These are phyloP conservation scores for Acanthochlamys bracteata DNA, from an alignment of 106 monocot genomes.

Conservation along the genomic window DNA sequence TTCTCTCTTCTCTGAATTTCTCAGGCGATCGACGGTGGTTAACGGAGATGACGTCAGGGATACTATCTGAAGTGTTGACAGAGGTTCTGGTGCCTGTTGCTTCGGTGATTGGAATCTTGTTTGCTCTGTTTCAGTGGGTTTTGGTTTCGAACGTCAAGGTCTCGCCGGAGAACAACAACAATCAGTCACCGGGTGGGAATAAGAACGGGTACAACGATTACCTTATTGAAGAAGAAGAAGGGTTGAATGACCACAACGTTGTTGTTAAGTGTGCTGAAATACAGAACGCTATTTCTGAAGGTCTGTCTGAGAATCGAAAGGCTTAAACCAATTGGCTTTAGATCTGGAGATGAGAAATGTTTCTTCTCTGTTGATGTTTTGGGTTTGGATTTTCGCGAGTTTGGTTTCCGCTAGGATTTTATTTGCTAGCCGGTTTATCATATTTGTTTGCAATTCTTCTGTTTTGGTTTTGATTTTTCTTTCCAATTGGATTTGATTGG, in stretches of 20 bases:
- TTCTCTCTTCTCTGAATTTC: not conserved
- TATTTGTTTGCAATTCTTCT: too few relatives aligned
- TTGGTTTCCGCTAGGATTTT: not conserved
- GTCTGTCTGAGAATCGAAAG: slow-evolving; percentile 12
- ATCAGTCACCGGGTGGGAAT: slow-evolving; percentile 3
- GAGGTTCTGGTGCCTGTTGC: slow-evolving; percentile 75
- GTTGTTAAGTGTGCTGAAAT: slow-evolving; percentile 86
- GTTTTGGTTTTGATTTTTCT: too few relatives aligned
- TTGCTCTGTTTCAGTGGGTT: slow-evolving; percentile 69
- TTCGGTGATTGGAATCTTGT: slow-evolving; percentile 65
- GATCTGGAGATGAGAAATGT: not conserved
- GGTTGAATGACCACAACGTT: slow-evolving; percentile 64
- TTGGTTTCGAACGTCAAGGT: slow-evolving; percentile 78
- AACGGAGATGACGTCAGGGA: slow-evolving; percentile 33
- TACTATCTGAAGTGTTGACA: slow-evolving; percentile 59
- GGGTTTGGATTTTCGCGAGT: not conserved
- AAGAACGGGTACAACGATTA: slow-evolving; percentile 55
- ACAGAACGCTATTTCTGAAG: slow-evolving; percentile 94
- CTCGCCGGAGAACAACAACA: slow-evolving; percentile 14
- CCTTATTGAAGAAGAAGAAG: slow-evolving; percentile 92
- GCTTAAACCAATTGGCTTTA: not conserved
- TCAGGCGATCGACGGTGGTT: slow-evolving; percentile 19
- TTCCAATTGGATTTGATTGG: too few relatives aligned
- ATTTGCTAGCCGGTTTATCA: not conserved
- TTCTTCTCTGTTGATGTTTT: not conserved